A percentile compares a stretch with the other conserved stretches of the same genome.
Conservation (phyloP, 2,329 filamentous ascomycete genomes). For the Pezicula rhizophila region DNA sequence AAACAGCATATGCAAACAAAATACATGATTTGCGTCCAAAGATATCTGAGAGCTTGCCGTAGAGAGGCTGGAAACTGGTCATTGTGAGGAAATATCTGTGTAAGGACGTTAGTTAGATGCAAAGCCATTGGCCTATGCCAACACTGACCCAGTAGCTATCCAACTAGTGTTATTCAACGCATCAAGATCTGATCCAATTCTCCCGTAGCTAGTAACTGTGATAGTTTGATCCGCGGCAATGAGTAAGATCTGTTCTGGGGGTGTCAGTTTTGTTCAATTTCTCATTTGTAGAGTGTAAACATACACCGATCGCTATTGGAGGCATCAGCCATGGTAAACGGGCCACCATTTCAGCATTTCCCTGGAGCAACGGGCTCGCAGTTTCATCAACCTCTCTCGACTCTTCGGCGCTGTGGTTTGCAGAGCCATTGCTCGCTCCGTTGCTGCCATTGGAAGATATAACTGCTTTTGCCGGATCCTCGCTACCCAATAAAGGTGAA, state of each 20-base stretch:
- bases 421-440: neutral
- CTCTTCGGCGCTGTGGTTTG: constrained; percentile 8
- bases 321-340: constrained; percentile 54
- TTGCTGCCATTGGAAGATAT: neutral
- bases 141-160: constrained; percentile 54
- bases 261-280: neutral
- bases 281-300: constrained; percentile 14
- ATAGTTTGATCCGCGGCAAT: constrained; percentile 72
- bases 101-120: neutral
- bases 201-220: constrained; percentile 70
- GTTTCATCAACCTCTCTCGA: constrained; percentile 6
- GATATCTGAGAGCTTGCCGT: constrained; percentile 65
- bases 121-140: neutral
- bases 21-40: constrained; percentile 63
- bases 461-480: neutral
- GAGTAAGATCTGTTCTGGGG: constrained; percentile 55
- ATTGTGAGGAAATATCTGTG: constrained; percentile 64
- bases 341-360: constrained; percentile 24
- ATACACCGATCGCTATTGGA: constrained; percentile 55
- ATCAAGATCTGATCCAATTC: constrained; percentile 69
- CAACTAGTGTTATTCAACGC: constrained; percentile 70
- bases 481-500: neutral
- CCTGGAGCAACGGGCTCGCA: constrained; percentile 18
- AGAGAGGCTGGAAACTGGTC: constrained; percentile 70
- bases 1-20: constrained; percentile 57